A percentile compares a stretch with the other conserved stretches of the same genome.
phyloP scores from a whole-genome alignment of 108 stramenopile species.

The Asterionellopsis glacialis region DNA sequence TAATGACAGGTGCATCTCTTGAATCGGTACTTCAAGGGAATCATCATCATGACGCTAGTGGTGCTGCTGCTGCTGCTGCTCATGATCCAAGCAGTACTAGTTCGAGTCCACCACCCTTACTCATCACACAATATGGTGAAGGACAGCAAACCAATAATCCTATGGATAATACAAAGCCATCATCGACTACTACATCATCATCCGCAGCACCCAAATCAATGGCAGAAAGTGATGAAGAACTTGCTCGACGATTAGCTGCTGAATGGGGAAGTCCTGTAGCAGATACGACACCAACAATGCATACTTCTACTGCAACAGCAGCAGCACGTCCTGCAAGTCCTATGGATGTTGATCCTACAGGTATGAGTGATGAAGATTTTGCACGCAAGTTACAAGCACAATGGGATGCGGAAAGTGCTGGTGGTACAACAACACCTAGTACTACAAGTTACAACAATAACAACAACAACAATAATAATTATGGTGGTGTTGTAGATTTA shows the following conservation, averaged over 20 bases:
- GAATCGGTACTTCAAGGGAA: slow-evolving; percentile 37
- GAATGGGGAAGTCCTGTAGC: slow-evolving; percentile 30
- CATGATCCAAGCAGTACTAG: not conserved
- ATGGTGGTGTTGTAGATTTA: too few species aligned
- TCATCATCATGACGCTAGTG: slow-evolving; percentile 2
- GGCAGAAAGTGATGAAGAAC: slow-evolving; percentile 42
- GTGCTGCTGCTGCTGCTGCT: not conserved
- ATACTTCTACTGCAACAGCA: slow-evolving; percentile 14
- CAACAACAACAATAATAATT: too few species aligned
- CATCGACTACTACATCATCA: too few species aligned
- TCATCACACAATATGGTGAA: slow-evolving; percentile 24
- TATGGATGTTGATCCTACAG: not conserved
- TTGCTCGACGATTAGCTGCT: slow-evolving; percentile 42
- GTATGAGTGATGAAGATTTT: slow-evolving; percentile 44
- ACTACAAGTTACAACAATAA: too few species aligned
- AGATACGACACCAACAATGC: not conserved
- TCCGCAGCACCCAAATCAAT: not conserved
- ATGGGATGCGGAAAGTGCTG: slow-evolving; percentile 34
- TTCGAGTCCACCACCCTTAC: slow-evolving; percentile 4
- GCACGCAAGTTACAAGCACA: slow-evolving; percentile 51
- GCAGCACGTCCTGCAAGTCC: slow-evolving; percentile 14
- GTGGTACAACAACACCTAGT: not conserved
- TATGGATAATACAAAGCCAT: not conserved
- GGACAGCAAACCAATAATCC: not conserved
- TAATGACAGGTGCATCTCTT: slow-evolving; percentile 59